phyloP scores from a whole-genome alignment of 73 alveolate genomes.

The Durusdinium trenchii region DNA sequence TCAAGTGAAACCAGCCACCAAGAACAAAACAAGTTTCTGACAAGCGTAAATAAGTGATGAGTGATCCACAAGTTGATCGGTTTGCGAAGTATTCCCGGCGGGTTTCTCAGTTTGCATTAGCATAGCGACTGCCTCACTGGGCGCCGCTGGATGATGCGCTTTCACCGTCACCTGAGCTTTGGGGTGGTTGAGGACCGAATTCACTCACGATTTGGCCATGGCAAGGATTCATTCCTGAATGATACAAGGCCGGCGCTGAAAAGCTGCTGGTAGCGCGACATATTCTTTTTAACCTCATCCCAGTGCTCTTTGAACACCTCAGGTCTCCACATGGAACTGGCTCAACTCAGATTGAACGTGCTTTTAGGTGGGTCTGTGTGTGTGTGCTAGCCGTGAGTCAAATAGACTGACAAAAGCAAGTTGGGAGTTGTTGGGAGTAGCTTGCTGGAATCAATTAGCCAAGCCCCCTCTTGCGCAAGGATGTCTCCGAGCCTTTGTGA shows the following conservation, averaged over 20 bases:
- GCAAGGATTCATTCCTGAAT: background rate
- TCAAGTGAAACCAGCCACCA: background rate
- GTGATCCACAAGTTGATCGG: background rate
- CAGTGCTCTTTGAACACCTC: conserved; percentile 82
- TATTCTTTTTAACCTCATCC: conserved; percentile 84
- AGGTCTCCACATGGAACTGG: background rate
- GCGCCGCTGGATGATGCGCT: conserved; percentile 26
- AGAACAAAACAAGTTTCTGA: background rate
- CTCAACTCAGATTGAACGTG: background rate
- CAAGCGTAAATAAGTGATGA: background rate
- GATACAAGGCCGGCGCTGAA: background rate
- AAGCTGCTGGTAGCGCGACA: conserved; percentile 52
- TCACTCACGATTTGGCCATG: background rate
- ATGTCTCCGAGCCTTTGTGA: conserved; percentile 35
- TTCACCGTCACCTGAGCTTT: background rate
- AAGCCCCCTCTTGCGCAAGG: background rate
- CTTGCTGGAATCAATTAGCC: background rate
- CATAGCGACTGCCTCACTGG: no score
- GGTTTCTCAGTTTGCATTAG: no score
- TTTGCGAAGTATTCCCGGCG: background rate
- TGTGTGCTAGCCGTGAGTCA: background rate
- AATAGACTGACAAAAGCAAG: background rate
- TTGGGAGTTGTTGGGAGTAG: background rate
- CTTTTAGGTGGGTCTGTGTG: background rate
- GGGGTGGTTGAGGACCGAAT: background rate